These are phyloP conservation scores for Pleurozium schreberi DNA, from an alignment of 225 moss, liverwort and hornwort genomes.

Conservation along the genomic window DNA sequence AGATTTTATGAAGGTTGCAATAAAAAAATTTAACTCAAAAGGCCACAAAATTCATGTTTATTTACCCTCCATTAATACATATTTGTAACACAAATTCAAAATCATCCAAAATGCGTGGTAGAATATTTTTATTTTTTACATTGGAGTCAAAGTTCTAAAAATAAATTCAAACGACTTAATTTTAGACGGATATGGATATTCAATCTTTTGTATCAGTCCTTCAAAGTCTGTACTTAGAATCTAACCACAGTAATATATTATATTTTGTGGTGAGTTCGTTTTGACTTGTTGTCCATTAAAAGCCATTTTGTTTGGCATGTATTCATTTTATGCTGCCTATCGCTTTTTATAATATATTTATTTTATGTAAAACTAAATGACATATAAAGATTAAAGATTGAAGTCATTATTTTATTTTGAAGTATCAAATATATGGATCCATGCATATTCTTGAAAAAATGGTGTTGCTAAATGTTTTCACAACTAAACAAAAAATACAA, in stretches of 20 bases:
- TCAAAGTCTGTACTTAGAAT: neutral
- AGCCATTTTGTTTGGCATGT: neutral
- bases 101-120: neutral
- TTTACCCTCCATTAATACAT: too few species aligned
- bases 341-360: neutral
- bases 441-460: neutral
- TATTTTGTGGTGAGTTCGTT: neutral
- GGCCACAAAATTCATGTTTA: neutral
- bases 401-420: neutral
- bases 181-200: neutral
- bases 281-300: neutral
- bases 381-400: neutral
- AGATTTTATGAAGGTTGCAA: neutral
- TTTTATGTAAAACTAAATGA: neutral
- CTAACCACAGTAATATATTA: too few species aligned
- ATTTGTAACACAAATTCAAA: neutral
- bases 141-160: neutral
- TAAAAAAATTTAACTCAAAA: neutral
- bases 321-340: rapidly evolving
- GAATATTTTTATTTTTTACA: too few species aligned
- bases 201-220: rapidly evolving
- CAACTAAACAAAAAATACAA: neutral
- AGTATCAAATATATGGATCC: neutral
- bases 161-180: neutral
- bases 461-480: neutral